Base-by-base conservation (phyloP, 768 basidiomycete species). In the Panellus pusillus region DNA sequence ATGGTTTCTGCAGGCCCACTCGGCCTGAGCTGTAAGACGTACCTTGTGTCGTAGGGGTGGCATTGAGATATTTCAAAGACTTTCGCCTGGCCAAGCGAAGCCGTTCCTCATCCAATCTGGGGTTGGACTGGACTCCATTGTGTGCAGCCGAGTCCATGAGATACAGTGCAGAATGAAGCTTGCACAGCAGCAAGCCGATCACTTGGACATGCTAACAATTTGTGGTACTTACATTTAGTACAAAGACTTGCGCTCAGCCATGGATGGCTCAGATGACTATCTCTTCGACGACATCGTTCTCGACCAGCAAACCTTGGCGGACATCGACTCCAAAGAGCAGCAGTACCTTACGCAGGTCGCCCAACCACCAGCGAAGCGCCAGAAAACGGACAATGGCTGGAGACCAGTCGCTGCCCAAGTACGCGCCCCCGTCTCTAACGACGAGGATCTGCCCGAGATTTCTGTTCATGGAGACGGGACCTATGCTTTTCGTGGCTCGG, bases 211-310 rank as follows among this genome's bases (percentile, higher is more conserved):
- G 48, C 28, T 27, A 15, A 24, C 24, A 24, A 24, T 24, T 24
- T 24, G 24, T 24, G n/a, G n/a, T n/a, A n/a, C n/a, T n/a, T n/a
- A n/a, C n/a, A n/a, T n/a, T n/a, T n/a, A 24, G 24, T 24, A 24
- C 24, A 24, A 24, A 24, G 24, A 24, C 45, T 35, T 35, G 19
- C 9, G 36, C 31, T 37, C 44, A 36, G 31, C 40, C 41, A 87
- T 87, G 84, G 71, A 79, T 61, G 80, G 79, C 69, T 82, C 79
- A 28, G 89, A 89, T 68, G 79, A 84, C 64, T 84, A 84, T 65
- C 40, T 43, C 27, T 75, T 78, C 66, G 73, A 75, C 60, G 86
- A 86, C 65, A 72, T 87, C 56, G 73, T 81, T 39, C 68, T 89
- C 38, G 86, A 89, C 63, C 84, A 81, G 47, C 72, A 79, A 55